These are phyloP conservation scores for Cyberlindnera lachancei DNA, from an alignment of 805 yeast genomes.

Conservation along the genomic window DNA sequence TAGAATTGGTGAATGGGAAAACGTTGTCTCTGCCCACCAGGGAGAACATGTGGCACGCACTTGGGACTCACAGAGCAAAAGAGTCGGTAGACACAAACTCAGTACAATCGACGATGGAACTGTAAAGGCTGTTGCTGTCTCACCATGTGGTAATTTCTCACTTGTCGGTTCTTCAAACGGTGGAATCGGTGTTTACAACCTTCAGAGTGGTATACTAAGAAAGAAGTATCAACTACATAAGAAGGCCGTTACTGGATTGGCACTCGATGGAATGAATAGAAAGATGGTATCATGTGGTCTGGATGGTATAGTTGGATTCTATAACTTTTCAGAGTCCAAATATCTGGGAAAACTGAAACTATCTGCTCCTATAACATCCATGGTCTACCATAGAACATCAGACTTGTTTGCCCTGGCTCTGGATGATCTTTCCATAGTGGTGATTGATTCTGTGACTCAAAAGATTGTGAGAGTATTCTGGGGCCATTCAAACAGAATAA, in stretches of 20 bases:
- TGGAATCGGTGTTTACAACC: slow-evolving; percentile 74
- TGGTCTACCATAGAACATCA: slow-evolving; percentile 75
- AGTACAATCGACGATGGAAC: slow-evolving; percentile 70
- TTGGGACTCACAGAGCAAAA: slow-evolving; percentile 76
- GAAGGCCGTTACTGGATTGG: slow-evolving; percentile 80
- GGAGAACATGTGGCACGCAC: slow-evolving; percentile 80
- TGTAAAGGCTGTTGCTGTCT: slow-evolving; percentile 69
- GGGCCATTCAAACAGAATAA: slow-evolving; percentile 87
- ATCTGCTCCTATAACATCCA: slow-evolving; percentile 67
- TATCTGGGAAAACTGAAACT: slow-evolving; percentile 59
- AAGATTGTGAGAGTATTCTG: slow-evolving; percentile 76
- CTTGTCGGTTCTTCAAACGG: slow-evolving; percentile 86
- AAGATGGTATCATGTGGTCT: slow-evolving; percentile 81
- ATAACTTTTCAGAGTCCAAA: slow-evolving; percentile 70
- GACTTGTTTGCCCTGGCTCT: slow-evolving; percentile 80
- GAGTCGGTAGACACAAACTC: slow-evolving; percentile 69
- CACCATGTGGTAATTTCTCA: slow-evolving; percentile 94
- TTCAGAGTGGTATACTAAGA: slow-evolving; percentile 85
- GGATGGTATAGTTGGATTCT: slow-evolving; percentile 84
- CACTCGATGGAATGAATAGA: slow-evolving; percentile 84
- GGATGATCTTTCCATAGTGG: slow-evolving; percentile 79
- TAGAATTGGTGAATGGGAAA: slow-evolving; percentile 89
- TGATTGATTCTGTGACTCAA: slow-evolving; percentile 76
- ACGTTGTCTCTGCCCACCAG: slow-evolving; percentile 80
- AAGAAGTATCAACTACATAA: slow-evolving; percentile 64